phyloP scores from a whole-genome alignment of 2,329 filamentous ascomycete genomes.

The Ophiosphaerella korrae region DNA sequence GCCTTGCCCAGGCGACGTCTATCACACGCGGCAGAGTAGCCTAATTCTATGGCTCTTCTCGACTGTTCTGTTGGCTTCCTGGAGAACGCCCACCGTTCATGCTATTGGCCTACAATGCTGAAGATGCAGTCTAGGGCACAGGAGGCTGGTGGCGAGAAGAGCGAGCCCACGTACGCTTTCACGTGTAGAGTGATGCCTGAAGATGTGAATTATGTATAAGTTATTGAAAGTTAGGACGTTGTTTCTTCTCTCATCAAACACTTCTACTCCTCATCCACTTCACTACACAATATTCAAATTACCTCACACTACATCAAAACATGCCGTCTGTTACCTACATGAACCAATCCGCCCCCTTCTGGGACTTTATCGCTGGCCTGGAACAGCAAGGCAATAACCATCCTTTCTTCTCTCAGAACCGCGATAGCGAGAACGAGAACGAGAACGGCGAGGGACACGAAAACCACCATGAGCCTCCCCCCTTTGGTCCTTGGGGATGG shows the following conservation, averaged over 20 bases:
- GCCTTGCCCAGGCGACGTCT: constrained; percentile 13
- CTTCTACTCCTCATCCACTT: constrained; percentile 8
- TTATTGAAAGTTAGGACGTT: constrained; percentile 11
- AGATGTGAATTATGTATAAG: constrained; percentile 30
- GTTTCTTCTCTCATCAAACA: constrained; percentile 9
- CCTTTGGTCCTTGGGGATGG: constrained; percentile 43
- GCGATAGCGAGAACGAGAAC: constrained; percentile 31
- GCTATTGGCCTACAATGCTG: constrained; percentile 25
- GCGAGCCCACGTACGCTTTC: constrained; percentile 33
- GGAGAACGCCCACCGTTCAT: background rate
- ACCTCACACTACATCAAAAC: background rate
- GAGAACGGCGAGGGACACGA: constrained; percentile 28
- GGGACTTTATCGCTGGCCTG: constrained; percentile 60
- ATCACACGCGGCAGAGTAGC: constrained; percentile 22
- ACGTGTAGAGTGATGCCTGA: constrained; percentile 39
- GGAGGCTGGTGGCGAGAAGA: constrained; percentile 31
- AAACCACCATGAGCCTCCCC: constrained; percentile 10
- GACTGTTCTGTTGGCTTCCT: constrained; percentile 25
- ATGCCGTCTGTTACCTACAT: constrained; percentile 62
- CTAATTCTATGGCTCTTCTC: constrained; percentile 28
- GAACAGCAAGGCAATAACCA: constrained; percentile 54
- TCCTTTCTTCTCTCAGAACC: constrained; percentile 51
- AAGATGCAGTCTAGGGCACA: constrained; percentile 5
- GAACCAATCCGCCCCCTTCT: constrained; percentile 60
- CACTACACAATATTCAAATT: constrained; percentile 6